Evolutionary conservation across 2,329 filamentous ascomycete species (phyloP), one percentile per base, ranked within the genome.

Genomic region (Fusarium buharicum): DNA sequence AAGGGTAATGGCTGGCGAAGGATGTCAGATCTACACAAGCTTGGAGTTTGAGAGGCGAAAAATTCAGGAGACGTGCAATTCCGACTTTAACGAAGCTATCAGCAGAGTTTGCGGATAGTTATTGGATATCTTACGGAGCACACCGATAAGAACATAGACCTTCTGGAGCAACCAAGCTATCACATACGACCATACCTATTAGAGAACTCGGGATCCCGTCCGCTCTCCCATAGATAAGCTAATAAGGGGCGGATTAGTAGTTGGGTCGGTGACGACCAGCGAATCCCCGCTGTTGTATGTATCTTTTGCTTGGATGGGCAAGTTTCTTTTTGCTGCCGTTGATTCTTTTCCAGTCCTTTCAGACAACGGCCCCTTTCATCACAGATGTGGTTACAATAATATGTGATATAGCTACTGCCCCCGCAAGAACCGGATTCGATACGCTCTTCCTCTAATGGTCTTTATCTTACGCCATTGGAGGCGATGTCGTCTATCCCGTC

Each of bases 21-120:
- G 50, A 8, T 66, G 62, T 12, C 62, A 65, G 16, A 66, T 66
- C 7, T 62, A 59, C 38, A 50, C 37, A 6, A 66, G 62, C 34
- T 34, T 66, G 34, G 53, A 62, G 28, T 66, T 54, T 50, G 62
- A 66, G 17, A 20, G 14, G 33, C 10, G 6, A 13, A 24, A 44
- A 10, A 61, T 61, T 4, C 40, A 36, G 11, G 2, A 37, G 8
- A 34, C 39, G 6, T 60, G 59, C 18, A 39, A 28, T 20, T 38
- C 54, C 7, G 13, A 5, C 2, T 63, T 41, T 5, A 11, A 31
- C 6, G 50, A 58, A n/a, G n/a, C 30, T 4, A 33, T 58, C 14
- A 6, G 38, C 9, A 57, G 41, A 12, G 13, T 37, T 9, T 57
- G 54, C 7, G 12, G n/a, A 34, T 5, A 16, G n/a, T 17, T 20